A percentile compares a stretch with the other conserved stretches of the same genome.
Conservation (phyloP, 2,329 filamentous ascomycete genomes). For the Fusarium irregulare region DNA sequence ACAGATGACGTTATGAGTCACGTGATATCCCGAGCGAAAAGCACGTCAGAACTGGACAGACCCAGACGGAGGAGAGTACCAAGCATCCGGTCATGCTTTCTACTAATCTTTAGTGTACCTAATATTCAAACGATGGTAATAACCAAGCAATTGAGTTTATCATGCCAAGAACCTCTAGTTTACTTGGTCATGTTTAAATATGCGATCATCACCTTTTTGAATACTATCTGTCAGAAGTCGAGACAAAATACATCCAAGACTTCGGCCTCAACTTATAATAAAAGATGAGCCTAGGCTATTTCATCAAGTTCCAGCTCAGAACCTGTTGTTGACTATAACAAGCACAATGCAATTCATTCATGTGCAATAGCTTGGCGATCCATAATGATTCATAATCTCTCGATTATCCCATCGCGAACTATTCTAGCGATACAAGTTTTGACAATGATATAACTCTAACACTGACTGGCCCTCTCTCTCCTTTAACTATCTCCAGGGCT, state of each 20-base stretch:
- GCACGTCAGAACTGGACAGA: not conserved
- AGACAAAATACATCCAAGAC: not conserved
- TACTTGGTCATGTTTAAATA: too few species aligned
- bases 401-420: not conserved
- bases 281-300: not conserved
- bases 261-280: too few species aligned
- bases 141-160: not conserved
- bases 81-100: not conserved
- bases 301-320: not conserved
- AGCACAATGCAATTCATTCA: not conserved
- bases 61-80: not conserved
- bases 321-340: not conserved
- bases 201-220: not conserved
- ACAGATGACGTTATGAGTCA: slow-evolving; percentile 39
- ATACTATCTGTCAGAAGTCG: not conserved
- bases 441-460: not conserved
- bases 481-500: not conserved
- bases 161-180: not conserved
- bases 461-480: not conserved
- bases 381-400: not conserved
- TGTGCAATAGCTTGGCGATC: not conserved
- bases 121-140: not conserved
- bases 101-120: not conserved
- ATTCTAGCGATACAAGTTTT: not conserved
- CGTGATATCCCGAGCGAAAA: slow-evolving; percentile 32